A percentile compares a stretch with the other conserved stretches of the same genome.
Conservation (phyloP, 2,329 filamentous ascomycete genomes). For the Dactylonectria macrodidyma region DNA sequence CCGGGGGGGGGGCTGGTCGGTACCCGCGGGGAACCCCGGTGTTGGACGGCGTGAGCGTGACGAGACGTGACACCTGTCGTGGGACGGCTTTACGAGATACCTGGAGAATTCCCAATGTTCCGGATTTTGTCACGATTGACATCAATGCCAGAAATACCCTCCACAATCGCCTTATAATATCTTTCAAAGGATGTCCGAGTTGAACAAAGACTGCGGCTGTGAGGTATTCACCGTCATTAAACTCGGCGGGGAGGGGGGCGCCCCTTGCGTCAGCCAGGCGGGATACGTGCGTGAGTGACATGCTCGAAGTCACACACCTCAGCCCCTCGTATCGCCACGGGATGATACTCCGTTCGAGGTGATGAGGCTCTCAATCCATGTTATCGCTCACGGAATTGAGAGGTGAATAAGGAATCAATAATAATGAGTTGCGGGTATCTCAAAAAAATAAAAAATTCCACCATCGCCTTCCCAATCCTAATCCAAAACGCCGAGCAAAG, state of each 20-base stretch:
- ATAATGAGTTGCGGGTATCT: conserved; percentile 23
- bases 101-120: conserved; percentile 10
- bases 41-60: conserved; percentile 27
- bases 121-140: conserved; percentile 16
- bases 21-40: conserved; percentile 47
- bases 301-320: conserved; percentile 7
- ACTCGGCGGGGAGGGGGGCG: conserved; percentile 6
- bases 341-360: not conserved
- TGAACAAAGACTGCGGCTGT: not conserved
- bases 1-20: conserved; percentile 41
- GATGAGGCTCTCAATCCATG: not conserved
- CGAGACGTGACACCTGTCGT: conserved; percentile 24
- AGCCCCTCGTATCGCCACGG: not conserved
- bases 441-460: not conserved
- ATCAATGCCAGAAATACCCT: not conserved
- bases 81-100: conserved; percentile 22
- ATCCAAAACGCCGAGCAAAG: conserved; percentile 21
- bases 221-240: not conserved
- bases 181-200: not conserved
- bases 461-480: conserved; percentile 7
- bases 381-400: not conserved
- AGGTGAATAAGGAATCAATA: not conserved
- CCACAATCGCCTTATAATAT: not conserved
- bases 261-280: conserved; percentile 28
- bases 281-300: conserved; percentile 12